Evolutionary conservation across 176 grass and related monocot species (phyloP), one percentile per base, ranked within the genome.

Genomic region (Paspalum notatum): DNA sequence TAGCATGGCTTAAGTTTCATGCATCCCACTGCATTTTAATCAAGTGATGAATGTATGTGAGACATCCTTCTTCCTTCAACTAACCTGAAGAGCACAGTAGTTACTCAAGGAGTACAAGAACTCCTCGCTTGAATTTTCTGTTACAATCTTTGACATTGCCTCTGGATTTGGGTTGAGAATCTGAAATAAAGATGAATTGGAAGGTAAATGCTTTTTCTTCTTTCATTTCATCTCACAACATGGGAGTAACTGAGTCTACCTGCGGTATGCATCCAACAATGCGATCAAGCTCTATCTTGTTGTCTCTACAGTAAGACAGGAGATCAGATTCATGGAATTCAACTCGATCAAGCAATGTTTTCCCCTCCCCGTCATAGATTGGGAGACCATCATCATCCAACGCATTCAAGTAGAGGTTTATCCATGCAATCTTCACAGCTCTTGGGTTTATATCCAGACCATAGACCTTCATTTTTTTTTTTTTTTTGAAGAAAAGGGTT

Each of bases 261-360:
- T 99, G 92, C 66, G 96, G 96, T 82, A 99, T 99, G 78, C 96
- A 99, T 75, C 96, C 96, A 74, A 99, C 82, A 85, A 99, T 99
- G 47, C 92, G 90, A 71, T 99, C 96, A 17, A 99, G 88, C 81
- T 99, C 90, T 77, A 99, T 93, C 7, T 91, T 95, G 57, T 99
- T 99, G 26, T 91, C 82, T 62, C 86, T 91, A 86, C 96, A 99
- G 82, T 99, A 99, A 71, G 88, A 87, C 41, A 99, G 91, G 84
- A 99, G 88, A 91, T 99, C 96, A 16, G 96, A 99, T 88, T 99
- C 92, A 78, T 99, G 85, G 83, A 99, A 99, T 87, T 99, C 96
- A 47, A 99, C 92, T 82, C 90, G 86, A 68, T 99, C 92, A 24
- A 99, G 92, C 72, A 99, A 91, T 63, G 90, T 91, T 88, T 99